These are phyloP conservation scores for Suillus americanus DNA, from an alignment of 768 basidiomycete genomes.

Conservation along the genomic window DNA sequence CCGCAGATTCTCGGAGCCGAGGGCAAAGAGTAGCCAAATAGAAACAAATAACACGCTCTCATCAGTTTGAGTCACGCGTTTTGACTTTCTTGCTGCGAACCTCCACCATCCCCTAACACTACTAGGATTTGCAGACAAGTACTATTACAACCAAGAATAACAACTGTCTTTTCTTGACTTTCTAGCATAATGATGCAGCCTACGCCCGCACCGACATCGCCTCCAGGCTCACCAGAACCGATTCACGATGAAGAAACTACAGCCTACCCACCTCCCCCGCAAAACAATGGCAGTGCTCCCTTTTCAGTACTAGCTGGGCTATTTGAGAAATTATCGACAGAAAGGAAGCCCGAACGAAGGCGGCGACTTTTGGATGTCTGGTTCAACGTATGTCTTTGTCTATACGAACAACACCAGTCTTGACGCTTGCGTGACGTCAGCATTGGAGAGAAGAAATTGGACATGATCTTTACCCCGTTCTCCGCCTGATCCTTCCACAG, in stretches of 20 bases:
- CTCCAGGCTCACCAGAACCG: constrained; percentile 44
- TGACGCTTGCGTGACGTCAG: constrained; percentile 36
- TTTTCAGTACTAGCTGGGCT: constrained; percentile 67
- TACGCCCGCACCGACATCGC: constrained; percentile 66
- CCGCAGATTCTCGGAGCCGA: background rate
- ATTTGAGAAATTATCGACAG: constrained; percentile 72
- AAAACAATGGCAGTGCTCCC: constrained; percentile 67
- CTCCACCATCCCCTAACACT: background rate
- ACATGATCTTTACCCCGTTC: constrained; percentile 83
- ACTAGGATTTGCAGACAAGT: background rate
- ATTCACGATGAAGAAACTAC: constrained; percentile 28
- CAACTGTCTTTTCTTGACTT: background rate
- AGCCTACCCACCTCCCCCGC: constrained; percentile 55
- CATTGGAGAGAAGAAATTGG: constrained; percentile 89
- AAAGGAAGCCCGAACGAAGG: constrained; percentile 73
- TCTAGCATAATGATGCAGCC: constrained; percentile 49
- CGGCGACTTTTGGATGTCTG: constrained; percentile 69
- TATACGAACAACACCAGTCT: background rate
- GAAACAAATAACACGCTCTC: constrained; percentile 21
- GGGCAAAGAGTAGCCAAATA: constrained; percentile 10
- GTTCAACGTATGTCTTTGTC: constrained; percentile 65
- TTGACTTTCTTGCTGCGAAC: background rate
- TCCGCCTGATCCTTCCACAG: constrained; percentile 90
- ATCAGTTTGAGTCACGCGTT: background rate
- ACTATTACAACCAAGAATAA: background rate